Evolutionary conservation across 2,329 filamentous ascomycete genomes (phyloP), one percentile per base, ranked within the genome.

Genomic region (Penicillium sp.): DNA sequence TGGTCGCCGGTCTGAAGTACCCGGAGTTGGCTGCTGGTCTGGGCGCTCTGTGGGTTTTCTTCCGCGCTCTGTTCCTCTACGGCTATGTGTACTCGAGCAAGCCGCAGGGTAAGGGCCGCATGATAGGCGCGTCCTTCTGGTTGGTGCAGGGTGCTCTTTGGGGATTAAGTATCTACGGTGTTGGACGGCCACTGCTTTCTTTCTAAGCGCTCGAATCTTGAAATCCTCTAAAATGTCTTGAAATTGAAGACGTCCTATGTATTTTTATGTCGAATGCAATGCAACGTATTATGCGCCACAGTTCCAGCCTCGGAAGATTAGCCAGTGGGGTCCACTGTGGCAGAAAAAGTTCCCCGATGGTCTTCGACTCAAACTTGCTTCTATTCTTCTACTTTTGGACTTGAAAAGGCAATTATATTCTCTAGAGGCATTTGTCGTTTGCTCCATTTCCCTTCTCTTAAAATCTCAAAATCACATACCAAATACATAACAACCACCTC

Each of bases 1-100:
- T 86, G 19, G 76, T 86, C 53, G 77, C 80, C 0, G 85, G 84
- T 2, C 64, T 86, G 53, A 75, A 75, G 60, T 85, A 81, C 69
- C 85, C 85, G 0, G 66, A 76, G 29, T 70, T 78, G 4, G 73
- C 79, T 3, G 73, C 80, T 0, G 72, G 70, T 4, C 60, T 84
- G 48, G 82, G 82, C 9, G 70, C 71, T 0, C 68, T 71, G 2
- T 87, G 84, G 84, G 73, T 79, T 9, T 67, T 82, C 8, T 78
- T 76, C 59, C 74, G 84, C 33, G 64, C 77, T 0, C 53, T 84
- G 21, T 87, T 81, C 66, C 62, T 78, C 53, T 75, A 76, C 48
- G 78, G 78, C n/a, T 80, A 80, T 53, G 72, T 80, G 3, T 77
- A 72, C 58, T 73, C 71, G 6, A 66, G 66, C 31, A 73, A 76